Base-by-base conservation (phyloP, 352 stramenopile species). In the Globisporangium yorkense region DNA sequence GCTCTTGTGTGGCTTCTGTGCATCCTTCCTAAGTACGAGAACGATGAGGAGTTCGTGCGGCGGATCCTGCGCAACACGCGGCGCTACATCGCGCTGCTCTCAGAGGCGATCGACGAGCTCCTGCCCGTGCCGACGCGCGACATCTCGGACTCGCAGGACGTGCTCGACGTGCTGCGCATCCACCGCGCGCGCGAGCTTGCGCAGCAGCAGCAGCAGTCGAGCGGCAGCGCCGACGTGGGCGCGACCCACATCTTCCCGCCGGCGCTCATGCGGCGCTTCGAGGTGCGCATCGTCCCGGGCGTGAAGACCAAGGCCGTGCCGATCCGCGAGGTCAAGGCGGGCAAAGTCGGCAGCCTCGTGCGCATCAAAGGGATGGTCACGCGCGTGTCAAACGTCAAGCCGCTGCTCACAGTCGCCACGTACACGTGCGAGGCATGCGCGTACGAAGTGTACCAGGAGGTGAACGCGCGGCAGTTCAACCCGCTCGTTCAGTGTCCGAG, bases 311-410 rank as follows among this genome's bases (percentile, higher is more conserved):
- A 87, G 61, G 85, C 90, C 6, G 74, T 93, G 16, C 91, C 91
- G 2, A 89, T 99, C 37, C 92, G 97, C 54, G 79, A 98, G n/a
- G 88, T 99, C 15, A 90, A 94, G 21, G 96, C 97, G 0, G 69
- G 70, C 20, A 89, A 98, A 45, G 97, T 99, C 40, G 97, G 97
- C 16, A 85, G 85, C 45, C 77, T 99, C 5, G 97, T 99, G 12
- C 94, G 89, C 0, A 93, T 99, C 49, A 89, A 96, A 35, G 97
- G 96, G 24, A 99, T 99, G 87, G 95, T 99, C 35, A 99, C 98
- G 1, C 85, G 97, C n/a, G 88, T 98, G 0, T 98, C 96, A 0
- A 98, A 98, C 62, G 97, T 99, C 44, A 99, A 99, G 70, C 97
- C 97, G 0, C 77, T 98, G 20, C 84, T 98, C 46, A 87, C 84